Evolutionary conservation across 2,329 filamentous ascomycete genomes (phyloP), one percentile per base, ranked within the genome.

Genomic region (Monilinia vaccinii-corymbosi): DNA sequence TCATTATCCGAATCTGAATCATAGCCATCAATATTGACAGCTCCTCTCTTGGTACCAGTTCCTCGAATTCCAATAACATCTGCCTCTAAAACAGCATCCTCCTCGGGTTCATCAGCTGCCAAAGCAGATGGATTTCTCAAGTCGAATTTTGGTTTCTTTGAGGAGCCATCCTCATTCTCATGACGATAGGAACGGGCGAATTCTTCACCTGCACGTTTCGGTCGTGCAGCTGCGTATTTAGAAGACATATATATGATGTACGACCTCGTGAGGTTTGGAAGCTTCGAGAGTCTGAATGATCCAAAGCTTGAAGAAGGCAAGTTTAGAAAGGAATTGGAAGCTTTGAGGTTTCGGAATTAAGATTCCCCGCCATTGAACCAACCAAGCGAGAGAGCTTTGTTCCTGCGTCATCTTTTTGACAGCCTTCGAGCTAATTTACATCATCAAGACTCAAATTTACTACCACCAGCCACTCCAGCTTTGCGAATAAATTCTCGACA

Each of bases 11-110:
- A 96, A 74, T 99, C 94, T 11, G 88, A 94, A 67, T 97, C 93
- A 75, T 97, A 99, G 55, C 94, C 94, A 70, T 97, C 94, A 45
- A 99, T 85, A 70, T 97, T 97, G 59, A 99, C 89, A 0, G 93
- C 94, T 66, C 93, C 93, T 64, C 94, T 89, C 73, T 96, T 96
- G 0, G 91, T 89, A 45, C 85, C 82, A 36, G 83, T 81, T 1
- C 83, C 83, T 21, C 84, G 80, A 56, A 81, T 81, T 18, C 92
- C 91, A 65, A 97, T 97, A 44, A 97, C 92, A 71, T 97, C 94
- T 25, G 92, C 91, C 55, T 96, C 90, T 10, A 99, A 82, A 32
- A 93, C 82, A 0, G 84, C 83, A 67, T 91, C 88, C 48, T 89
- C 85, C 64, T 89, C 87, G 2, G 82, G 81, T 2, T 85, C 88